Conservation (phyloP, 2,329 filamentous ascomycete species). For the Clonostachys chloroleuca region DNA sequence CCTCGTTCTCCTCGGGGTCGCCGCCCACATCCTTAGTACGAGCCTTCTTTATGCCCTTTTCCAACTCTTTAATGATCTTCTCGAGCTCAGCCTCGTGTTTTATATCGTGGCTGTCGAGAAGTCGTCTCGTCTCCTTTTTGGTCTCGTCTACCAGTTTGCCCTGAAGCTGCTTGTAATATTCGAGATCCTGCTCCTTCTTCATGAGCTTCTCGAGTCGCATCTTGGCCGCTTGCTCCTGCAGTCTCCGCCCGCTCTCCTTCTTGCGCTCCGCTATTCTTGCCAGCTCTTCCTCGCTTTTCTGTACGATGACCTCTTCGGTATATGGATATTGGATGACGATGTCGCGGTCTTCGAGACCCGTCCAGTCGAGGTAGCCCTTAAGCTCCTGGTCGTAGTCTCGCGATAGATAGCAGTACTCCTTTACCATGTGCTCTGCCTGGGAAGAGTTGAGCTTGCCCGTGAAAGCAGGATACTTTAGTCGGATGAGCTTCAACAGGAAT, state of each 20-base stretch:
- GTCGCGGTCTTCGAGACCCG: slow-evolving; percentile 83
- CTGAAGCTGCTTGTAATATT: slow-evolving; percentile 88
- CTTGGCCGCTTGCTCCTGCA: slow-evolving; percentile 95
- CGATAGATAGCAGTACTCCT: slow-evolving; percentile 86
- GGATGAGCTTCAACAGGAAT: slow-evolving; percentile 84
- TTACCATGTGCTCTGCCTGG: slow-evolving; percentile 83
- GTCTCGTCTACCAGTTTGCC: slow-evolving; percentile 66
- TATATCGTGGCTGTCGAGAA: slow-evolving; percentile 86
- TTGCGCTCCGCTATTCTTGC: slow-evolving; percentile 87
- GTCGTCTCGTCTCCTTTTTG: slow-evolving; percentile 85
- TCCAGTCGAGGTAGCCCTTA: slow-evolving; percentile 79
- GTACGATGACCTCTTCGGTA: slow-evolving; percentile 82
- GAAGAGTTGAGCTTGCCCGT: slow-evolving; percentile 79
- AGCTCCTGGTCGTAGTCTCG: slow-evolving; percentile 79
- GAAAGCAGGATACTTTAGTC: slow-evolving; percentile 87
- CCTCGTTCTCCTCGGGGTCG: slow-evolving; percentile 73
- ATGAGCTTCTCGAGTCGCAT: slow-evolving; percentile 95
- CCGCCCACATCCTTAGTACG: slow-evolving; percentile 90
- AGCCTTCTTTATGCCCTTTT: slow-evolving; percentile 83
- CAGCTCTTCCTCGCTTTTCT: slow-evolving; percentile 94
- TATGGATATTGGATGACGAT: slow-evolving; percentile 89
- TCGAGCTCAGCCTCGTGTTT: slow-evolving; percentile 88
- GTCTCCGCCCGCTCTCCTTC: slow-evolving; percentile 83
- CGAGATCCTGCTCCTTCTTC: slow-evolving; percentile 90
- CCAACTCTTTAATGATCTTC: slow-evolving; percentile 79